Percentiles rank a stretch among this genome's conserved stretches.
Evolutionary conservation across 208 protist genomes (phyloP).

Genomic region (Wallacemonas collosoma): DNA sequence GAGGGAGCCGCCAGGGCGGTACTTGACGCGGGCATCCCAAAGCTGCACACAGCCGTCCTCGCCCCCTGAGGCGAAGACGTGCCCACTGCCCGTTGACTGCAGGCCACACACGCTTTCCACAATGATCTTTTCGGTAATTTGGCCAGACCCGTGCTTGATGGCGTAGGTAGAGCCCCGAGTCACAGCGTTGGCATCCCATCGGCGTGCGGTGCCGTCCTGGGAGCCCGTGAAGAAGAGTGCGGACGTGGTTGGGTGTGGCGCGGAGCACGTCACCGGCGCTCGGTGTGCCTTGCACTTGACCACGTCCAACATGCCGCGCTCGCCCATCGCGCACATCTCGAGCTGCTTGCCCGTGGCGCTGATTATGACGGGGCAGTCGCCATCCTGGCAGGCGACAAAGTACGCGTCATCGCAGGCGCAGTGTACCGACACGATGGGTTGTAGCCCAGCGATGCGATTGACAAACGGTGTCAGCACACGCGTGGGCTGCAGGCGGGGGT

Average conservation of each 20-base stretch:
- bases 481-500: slow-evolving; percentile 51
- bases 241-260: slow-evolving; percentile 35
- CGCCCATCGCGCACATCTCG: slow-evolving; percentile 73
- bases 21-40: slow-evolving; percentile 74
- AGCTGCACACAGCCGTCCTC: slow-evolving; percentile 73
- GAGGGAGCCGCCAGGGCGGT: slow-evolving; percentile 60
- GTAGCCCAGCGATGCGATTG: slow-evolving; percentile 76
- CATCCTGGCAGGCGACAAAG: slow-evolving; percentile 82
- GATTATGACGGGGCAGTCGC: slow-evolving; percentile 66
- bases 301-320: slow-evolving; percentile 73
- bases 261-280: slow-evolving; percentile 61
- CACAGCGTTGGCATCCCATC: slow-evolving; percentile 51
- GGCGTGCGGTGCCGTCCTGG: slow-evolving; percentile 75
- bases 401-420: slow-evolving; percentile 48
- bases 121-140: slow-evolving; percentile 67
- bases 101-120: slow-evolving; percentile 66
- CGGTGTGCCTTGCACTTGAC: slow-evolving; percentile 76
- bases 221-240: slow-evolving; percentile 57
- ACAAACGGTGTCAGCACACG: slow-evolving; percentile 81
- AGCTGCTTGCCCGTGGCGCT: slow-evolving; percentile 43
- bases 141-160: slow-evolving; percentile 75
- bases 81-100: slow-evolving; percentile 24
- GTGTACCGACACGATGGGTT: slow-evolving; percentile 65
- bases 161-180: slow-evolving; percentile 57
- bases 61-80: slow-evolving; percentile 67